Evolutionary conservation across 2,329 filamentous ascomycete species (phyloP), one percentile per base, ranked within the genome.

Genomic region (Paraconiothyrium sp.): DNA sequence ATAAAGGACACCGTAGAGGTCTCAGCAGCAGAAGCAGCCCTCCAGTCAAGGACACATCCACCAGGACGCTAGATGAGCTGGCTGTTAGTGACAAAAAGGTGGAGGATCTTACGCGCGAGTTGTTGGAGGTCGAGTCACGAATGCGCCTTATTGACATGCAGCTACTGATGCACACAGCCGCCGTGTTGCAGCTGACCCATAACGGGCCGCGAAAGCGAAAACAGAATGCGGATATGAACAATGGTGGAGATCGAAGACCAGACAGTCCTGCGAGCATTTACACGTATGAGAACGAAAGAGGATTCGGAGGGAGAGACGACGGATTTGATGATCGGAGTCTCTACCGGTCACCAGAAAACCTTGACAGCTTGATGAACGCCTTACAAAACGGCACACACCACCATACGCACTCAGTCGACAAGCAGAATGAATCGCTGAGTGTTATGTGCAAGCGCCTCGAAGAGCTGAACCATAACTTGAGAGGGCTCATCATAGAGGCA

Each of bases 151-250:
- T 61, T 86, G 92, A 96, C 72, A 87, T 87, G 70, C 88, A 89
- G 64, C 82, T 99, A 48, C 82, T 98, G 54, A 89, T 94, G 76
- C 95, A 99, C 76, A 98, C 94, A 0, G 94, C 95, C 14, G 94
- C 92, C 48, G 92, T 99, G 43, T 82, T 99, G 57, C 93, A 97
- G 75, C 86, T 97, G 78, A 96, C 94, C 9, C 94, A 98, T 79
- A 91, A 90, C 70, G 88, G 87, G 0, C 84, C 90, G n/a, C 83
- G 84, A 60, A 90, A 87, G 72, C 87, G 86, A 67, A 82, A 81
- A 57, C 71, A 80, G 3, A 77, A 82, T 8, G 80, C 83, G 14
- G 78, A 81, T 77, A 37, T 72, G 22, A 59, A 68, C 32, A 70
- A 76, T 6, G 72, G 71, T 34, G 69, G 66, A 41, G 71, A 68